These are phyloP conservation scores for Hymenoscyphus fraxineus DNA, from an alignment of 2,329 filamentous ascomycete species.

Conservation along the genomic window DNA sequence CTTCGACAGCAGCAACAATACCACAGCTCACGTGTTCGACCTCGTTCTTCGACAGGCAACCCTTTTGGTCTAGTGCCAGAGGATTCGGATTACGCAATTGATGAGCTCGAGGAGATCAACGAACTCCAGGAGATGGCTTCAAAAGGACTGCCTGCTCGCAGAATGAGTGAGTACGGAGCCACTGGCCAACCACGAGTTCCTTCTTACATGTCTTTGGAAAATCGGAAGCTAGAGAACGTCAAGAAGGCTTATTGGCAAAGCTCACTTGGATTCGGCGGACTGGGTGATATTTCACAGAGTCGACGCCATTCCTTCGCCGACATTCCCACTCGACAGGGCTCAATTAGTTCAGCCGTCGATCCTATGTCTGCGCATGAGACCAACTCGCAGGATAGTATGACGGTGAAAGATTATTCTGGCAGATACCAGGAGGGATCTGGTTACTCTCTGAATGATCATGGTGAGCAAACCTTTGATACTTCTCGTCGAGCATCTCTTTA, in stretches of 20 bases:
- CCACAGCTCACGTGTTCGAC: conserved; percentile 51
- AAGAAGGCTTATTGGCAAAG: conserved; percentile 71
- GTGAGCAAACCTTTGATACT: conserved; percentile 28
- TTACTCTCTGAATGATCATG: conserved; percentile 35
- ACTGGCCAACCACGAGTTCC: conserved; percentile 32
- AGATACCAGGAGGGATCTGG: conserved; percentile 32
- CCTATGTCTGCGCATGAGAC: conserved; percentile 38
- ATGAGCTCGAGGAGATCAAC: conserved; percentile 62
- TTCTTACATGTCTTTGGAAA: conserved; percentile 47
- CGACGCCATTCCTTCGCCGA: conserved; percentile 77
- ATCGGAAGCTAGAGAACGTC: conserved; percentile 59
- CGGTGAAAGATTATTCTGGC: conserved; percentile 29
- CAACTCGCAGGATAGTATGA: conserved; percentile 28
- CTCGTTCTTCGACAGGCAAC: conserved; percentile 53
- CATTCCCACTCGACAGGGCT: conserved; percentile 60
- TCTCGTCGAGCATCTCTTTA: conserved; percentile 18
- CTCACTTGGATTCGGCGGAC: conserved; percentile 60
- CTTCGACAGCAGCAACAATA: conserved; percentile 57
- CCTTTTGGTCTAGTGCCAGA: conserved; percentile 55
- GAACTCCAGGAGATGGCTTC: conserved; percentile 41
- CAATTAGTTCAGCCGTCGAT: conserved; percentile 59
- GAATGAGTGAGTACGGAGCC: conserved; percentile 37
- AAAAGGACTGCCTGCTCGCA: conserved; percentile 31
- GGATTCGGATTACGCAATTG: conserved; percentile 69
- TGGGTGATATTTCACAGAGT: conserved; percentile 65